Evolutionary conservation across 345 rosid species (phyloP), one percentile per base, ranked within the genome.

Genomic region (Salix suchowensis): DNA sequence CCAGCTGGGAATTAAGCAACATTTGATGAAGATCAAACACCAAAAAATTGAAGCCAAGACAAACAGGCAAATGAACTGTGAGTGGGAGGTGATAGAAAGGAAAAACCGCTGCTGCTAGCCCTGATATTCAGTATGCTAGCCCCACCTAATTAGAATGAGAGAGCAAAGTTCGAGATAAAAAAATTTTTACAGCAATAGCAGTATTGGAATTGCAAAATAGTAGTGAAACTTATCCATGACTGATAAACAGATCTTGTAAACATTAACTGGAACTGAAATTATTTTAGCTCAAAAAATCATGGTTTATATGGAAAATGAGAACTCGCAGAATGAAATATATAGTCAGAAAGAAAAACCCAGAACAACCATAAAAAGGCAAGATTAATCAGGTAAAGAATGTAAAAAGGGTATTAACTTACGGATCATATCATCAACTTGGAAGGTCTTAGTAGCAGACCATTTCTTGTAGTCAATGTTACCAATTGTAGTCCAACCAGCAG

Each of bases 401-500:
- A 64, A 23, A 36, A 65, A 66, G 64, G 30, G 48, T 13, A 46
- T 39, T 28, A 40, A 82, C 96, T 82, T 73, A 96, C 98, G 40
- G 79, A 96, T 84, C 46, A 81, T 42, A 72, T 96, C 99, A 44
- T 97, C 96, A 61, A 93, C 69, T 62, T 85, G 77, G 88, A 96
- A 96, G 84, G 86, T 86, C 81, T 89, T 93, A 42, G 82, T 74
- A 65, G 96, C 90, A 7, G 96, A 80, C 98, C 98, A 95, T 52
- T 76, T 84, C 87, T 95, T 91, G 89, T 93, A 95, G 72, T 95
- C 88, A 21, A 93, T 67, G 75, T 88, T 91, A 39, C 96, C 98
- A 70, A 89, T 89, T 84, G 93, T 88, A 71, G 97, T 95, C 98
- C 97, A 95, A 48, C 98, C 98, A 48, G 90, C 93, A 36, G 94